phyloP scores from a whole-genome alignment of 2,329 filamentous ascomycete genomes.

The Didymella segeticola region DNA sequence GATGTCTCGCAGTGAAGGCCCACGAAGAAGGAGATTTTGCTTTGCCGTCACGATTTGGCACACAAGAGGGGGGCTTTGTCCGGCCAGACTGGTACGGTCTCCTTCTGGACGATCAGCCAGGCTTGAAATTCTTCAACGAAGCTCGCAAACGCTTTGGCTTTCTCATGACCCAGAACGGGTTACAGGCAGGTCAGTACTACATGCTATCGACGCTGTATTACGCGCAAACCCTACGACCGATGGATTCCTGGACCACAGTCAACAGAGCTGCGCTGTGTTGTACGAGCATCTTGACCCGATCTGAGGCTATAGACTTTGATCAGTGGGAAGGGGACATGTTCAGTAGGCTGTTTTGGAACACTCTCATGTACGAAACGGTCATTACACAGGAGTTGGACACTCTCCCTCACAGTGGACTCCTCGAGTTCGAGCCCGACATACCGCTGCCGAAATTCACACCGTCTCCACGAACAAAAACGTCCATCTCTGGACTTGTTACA shows the following conservation, averaged over 20 bases:
- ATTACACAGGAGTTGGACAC: conserved; percentile 61
- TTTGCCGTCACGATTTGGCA: conserved; percentile 43
- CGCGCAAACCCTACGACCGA: conserved; percentile 59
- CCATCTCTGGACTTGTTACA: conserved; percentile 42
- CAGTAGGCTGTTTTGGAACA: conserved; percentile 62
- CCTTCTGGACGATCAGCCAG: conserved; percentile 50
- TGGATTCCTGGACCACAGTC: conserved; percentile 62
- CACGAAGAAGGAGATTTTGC: conserved; percentile 59
- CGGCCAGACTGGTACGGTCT: conserved; percentile 46
- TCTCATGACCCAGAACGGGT: conserved; percentile 56
- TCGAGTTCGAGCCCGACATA: conserved; percentile 59
- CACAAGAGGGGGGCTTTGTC: conserved; percentile 26
- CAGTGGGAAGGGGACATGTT: conserved; percentile 64
- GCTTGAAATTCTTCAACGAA: conserved; percentile 62
- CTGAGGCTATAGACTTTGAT: conserved; percentile 52
- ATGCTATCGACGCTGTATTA: conserved; percentile 61
- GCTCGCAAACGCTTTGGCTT: conserved; percentile 60
- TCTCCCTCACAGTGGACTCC: conserved; percentile 59
- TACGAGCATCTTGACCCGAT: conserved; percentile 56
- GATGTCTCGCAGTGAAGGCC: conserved; percentile 58
- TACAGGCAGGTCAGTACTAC: conserved; percentile 61
- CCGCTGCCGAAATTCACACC: conserved; percentile 61
- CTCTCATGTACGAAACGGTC: conserved; percentile 63
- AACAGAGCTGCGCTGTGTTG: conserved; percentile 60
- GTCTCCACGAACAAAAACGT: conserved; percentile 49